Evolutionary conservation across 1,139 yeast species (phyloP).

Genomic region (Debaryomyces sp.): DNA sequence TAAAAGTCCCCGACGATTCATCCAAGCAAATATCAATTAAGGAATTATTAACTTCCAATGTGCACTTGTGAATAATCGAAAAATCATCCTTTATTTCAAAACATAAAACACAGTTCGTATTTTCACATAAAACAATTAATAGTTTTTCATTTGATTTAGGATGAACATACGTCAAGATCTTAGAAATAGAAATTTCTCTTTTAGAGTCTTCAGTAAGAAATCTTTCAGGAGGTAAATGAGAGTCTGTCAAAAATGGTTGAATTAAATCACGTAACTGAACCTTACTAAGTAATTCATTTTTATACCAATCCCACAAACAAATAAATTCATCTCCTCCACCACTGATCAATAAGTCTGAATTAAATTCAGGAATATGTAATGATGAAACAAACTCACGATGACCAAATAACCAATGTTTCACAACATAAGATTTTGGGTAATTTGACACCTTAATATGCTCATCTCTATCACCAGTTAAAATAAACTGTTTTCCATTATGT

Average conservation of each 20-base stretch:
- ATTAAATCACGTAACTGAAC: constrained; percentile 54
- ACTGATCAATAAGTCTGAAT: constrained; percentile 55
- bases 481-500: constrained; percentile 49
- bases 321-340: constrained; percentile 90
- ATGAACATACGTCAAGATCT: constrained; percentile 36
- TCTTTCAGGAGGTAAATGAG: constrained; percentile 68
- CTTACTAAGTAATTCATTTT: constrained; percentile 47
- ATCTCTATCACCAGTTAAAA: constrained; percentile 90
- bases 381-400: constrained; percentile 81
- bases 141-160: constrained; percentile 22
- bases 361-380: constrained; percentile 56
- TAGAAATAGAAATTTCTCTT: constrained; percentile 57
- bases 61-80: constrained; percentile 27
- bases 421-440: constrained; percentile 76
- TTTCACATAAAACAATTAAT: constrained; percentile 54
- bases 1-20: constrained; percentile 25
- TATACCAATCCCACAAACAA: constrained; percentile 79
- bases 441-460: constrained; percentile 91
- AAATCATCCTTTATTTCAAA: constrained; percentile 33
- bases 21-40: constrained; percentile 30
- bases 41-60: constrained; percentile 25
- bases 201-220: constrained; percentile 58
- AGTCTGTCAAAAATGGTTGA: constrained; percentile 52
- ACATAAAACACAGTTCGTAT: constrained; percentile 54
- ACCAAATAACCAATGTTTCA: constrained; percentile 85